phyloP scores from a whole-genome alignment of 495 filamentous ascomycete species.

The Letharia columbiana region DNA sequence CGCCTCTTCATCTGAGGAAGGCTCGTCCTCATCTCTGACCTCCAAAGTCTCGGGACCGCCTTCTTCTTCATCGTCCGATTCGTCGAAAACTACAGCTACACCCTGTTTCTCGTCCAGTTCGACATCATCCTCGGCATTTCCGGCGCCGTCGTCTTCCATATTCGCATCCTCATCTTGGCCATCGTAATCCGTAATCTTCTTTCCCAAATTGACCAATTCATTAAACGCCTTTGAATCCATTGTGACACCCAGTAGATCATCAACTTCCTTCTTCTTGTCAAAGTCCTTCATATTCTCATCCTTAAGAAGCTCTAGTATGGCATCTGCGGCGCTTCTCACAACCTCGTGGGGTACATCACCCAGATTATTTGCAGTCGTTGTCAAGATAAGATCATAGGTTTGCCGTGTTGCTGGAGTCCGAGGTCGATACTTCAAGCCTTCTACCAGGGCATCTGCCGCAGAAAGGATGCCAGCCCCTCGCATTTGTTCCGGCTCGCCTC shows the following conservation, averaged over 20 bases:
- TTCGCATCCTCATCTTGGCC: conserved; percentile 94
- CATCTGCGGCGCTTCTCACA: conserved; percentile 92
- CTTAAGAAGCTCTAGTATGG: conserved; percentile 81
- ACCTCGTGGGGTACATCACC: conserved; percentile 91
- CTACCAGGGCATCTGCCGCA: conserved; percentile 75
- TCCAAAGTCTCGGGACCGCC: conserved; percentile 65
- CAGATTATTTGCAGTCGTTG: conserved; percentile 76
- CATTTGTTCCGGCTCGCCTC: conserved; percentile 59
- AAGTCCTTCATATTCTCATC: conserved; percentile 95
- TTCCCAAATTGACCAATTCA: conserved; percentile 90
- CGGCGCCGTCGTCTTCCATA: conserved; percentile 42
- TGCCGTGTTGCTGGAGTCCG: conserved; percentile 86
- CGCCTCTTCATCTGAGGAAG: conserved; percentile 60
- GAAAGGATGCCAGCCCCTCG: conserved; percentile 76
- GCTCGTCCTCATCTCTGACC: conserved; percentile 64
- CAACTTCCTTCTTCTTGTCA: conserved; percentile 96
- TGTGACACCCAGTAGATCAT: conserved; percentile 76
- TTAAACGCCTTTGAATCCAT: conserved; percentile 91
- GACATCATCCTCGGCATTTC: conserved; percentile 44
- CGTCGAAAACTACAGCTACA: conserved; percentile 93
- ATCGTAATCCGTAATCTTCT: conserved; percentile 99
- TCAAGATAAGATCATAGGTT: conserved; percentile 92
- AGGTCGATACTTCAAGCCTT: conserved; percentile 79
- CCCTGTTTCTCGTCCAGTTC: conserved; percentile 91
- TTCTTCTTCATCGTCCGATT: conserved; percentile 87